Conservation (phyloP, 768 basidiomycete species). For the Cyathus striatus region DNA sequence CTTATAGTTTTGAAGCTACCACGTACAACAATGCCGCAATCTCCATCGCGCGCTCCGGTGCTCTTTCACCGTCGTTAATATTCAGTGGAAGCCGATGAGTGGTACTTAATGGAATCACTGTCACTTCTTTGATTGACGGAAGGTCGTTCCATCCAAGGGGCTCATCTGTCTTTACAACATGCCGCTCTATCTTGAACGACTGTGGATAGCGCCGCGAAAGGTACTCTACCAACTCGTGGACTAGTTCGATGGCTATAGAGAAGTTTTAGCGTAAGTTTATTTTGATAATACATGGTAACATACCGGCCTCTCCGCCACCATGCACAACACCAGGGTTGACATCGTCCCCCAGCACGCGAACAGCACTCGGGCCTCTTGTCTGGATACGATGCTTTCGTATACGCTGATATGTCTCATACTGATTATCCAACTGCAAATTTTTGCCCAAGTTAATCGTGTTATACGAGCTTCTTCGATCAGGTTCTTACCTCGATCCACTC, state of each 20-base stretch:
- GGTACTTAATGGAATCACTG: slow-evolving; percentile 40
- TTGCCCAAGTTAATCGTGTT: neutral
- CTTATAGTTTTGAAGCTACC: no score
- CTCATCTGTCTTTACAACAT: slow-evolving; percentile 11
- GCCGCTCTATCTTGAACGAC: slow-evolving; percentile 47
- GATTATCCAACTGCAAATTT: slow-evolving; percentile 47
- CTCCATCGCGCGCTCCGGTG: slow-evolving; percentile 50
- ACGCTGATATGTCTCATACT: slow-evolving; percentile 47
- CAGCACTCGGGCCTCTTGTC: slow-evolving; percentile 42
- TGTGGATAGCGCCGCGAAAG: slow-evolving; percentile 57
- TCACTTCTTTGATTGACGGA: slow-evolving; percentile 46
- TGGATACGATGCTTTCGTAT: slow-evolving; percentile 54
- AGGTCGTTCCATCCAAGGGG: slow-evolving; percentile 37
- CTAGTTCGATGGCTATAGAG: slow-evolving; percentile 52
- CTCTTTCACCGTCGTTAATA: slow-evolving; percentile 23
- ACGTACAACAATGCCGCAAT: slow-evolving; percentile 61
- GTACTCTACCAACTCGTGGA: slow-evolving; percentile 66
- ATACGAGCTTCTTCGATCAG: neutral
- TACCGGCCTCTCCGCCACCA: slow-evolving; percentile 34
- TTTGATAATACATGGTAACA: no score
- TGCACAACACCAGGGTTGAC: slow-evolving; percentile 32
- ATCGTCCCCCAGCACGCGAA: slow-evolving; percentile 41
- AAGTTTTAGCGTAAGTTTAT: no score
- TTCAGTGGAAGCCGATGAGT: slow-evolving; percentile 47
- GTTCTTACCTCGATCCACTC: slow-evolving; percentile 69